Conservation (phyloP, 139 green algal genomes). For the Eudorina sp. region DNA sequence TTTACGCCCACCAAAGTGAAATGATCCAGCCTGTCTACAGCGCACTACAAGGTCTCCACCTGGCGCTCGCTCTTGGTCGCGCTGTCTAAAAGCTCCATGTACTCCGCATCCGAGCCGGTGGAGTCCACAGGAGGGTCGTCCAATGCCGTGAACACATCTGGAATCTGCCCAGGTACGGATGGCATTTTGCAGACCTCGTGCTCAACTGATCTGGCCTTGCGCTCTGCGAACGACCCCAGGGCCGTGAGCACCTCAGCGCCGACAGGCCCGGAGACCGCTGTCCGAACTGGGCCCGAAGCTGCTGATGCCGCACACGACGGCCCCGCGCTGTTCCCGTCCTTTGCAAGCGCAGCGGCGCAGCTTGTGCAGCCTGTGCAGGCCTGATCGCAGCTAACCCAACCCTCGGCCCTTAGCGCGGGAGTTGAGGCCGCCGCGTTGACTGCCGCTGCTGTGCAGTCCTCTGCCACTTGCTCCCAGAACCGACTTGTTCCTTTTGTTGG, state of each 20-base stretch:
- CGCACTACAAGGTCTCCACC: too few species aligned
- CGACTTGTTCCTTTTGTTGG: not conserved
- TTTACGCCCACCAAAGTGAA: too few species aligned
- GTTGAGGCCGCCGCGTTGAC: not conserved
- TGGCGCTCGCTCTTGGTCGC: not conserved
- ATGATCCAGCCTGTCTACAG: too few species aligned
- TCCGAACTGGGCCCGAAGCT: too few species aligned
- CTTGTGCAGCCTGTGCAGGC: not conserved
- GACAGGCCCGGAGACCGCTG: too few species aligned
- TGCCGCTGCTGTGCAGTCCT: not conserved
- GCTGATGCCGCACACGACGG: not conserved
- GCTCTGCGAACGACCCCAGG: not conserved
- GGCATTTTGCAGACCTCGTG: conserved; percentile 39
- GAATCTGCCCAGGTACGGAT: not conserved
- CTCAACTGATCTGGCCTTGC: not conserved
- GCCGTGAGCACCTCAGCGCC: not conserved
- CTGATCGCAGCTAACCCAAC: not conserved
- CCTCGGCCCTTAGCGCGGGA: not conserved
- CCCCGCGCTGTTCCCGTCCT: not conserved
- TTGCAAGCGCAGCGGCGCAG: not conserved
- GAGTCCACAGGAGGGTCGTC: not conserved
- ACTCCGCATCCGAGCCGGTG: not conserved
- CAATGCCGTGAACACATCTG: not conserved
- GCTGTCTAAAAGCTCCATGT: not conserved
- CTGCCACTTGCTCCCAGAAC: conserved; percentile 14